Base-by-base conservation (phyloP, 345 rosid genomes). In the Gynandropsis gynandra region DNA sequence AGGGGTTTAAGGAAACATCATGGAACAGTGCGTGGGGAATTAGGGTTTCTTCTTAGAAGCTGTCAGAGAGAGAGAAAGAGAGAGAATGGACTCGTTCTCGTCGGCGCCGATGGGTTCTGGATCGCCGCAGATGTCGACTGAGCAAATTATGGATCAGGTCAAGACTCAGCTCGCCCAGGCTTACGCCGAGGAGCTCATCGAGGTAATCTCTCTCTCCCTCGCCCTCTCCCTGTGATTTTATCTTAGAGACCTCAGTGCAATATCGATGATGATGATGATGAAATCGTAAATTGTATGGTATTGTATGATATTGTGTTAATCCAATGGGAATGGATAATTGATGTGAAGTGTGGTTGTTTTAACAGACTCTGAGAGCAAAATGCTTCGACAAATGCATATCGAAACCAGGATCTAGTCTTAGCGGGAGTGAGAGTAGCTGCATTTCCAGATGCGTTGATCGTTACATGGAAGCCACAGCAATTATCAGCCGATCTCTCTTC, bases 381-480 rank as follows among this genome's bases (percentile, higher is more conserved):
- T 93, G 99, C 63, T 93, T 93, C 34, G 87, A 78, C 0, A 88
- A 81, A 67, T 93, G 99, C 31, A 74, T 93, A 60, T 62, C 90
- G 6, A 93, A 83, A 61, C 99, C 99, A 8, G 88, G 97, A 36
- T 83, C 99, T 8, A 88, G 95, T 69, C 71, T 93, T n/a, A 67
- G 95, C 41, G 83, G 99, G 13, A 69, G 94, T 18, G 99, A 93
- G 65, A 88, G 94, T 54, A 93, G 95, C 71, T 93, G 99, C 70
- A 50, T 88, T 59, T 88, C 95, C 1, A 76, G 97, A 79, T 93
- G 99, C 34, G 88, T 93, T 62, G 99, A 93, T 59, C 97, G 97
- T 37, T 93, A 88, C 70, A 76, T 88, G 6, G 99, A 93, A 64
- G 99, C 99, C 45, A 83, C 95, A 5, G 90, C 83, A 10, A 82